phyloP scores from a whole-genome alignment of 2,329 filamentous ascomycete species.

The Aspergillus brasiliensis region DNA sequence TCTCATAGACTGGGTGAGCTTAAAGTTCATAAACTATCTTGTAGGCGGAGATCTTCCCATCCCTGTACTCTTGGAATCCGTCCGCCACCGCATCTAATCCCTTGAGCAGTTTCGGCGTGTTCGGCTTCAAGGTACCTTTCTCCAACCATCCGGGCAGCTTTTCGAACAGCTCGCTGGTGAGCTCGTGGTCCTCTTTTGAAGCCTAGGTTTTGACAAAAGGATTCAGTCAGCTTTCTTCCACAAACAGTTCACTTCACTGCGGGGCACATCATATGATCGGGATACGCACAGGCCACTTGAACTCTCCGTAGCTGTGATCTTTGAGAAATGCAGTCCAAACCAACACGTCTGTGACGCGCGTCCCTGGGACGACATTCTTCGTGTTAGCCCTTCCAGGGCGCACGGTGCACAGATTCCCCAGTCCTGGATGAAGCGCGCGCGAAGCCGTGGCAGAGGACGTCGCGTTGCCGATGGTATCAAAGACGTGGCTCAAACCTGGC shows the following conservation, averaged over 20 bases:
- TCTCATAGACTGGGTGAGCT: not conserved
- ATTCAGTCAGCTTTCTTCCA: not conserved
- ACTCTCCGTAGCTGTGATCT: slow-evolving; percentile 39
- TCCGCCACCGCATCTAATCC: slow-evolving; percentile 36
- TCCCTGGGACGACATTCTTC: slow-evolving; percentile 34
- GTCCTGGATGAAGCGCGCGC: slow-evolving; percentile 27
- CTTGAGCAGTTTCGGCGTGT: slow-evolving; percentile 29
- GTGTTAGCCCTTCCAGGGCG: slow-evolving; percentile 46
- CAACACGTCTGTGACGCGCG: slow-evolving; percentile 46
- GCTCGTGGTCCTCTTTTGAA: slow-evolving; percentile 39
- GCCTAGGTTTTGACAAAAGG: slow-evolving; percentile 24
- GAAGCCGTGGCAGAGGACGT: slow-evolving; percentile 39
- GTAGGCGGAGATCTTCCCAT: slow-evolving; percentile 43
- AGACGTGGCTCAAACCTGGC: slow-evolving; percentile 40
- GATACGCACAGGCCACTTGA: slow-evolving; percentile 41
- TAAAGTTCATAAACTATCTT: slow-evolving; percentile 43
- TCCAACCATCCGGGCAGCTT: slow-evolving; percentile 39
- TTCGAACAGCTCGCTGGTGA: slow-evolving; percentile 42
- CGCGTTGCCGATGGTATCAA: slow-evolving; percentile 48
- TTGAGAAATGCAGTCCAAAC: slow-evolving; percentile 49
- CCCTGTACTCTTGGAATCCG: slow-evolving; percentile 43
- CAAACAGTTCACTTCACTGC: not conserved
- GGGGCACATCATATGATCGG: not conserved
- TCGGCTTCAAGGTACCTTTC: slow-evolving; percentile 40
- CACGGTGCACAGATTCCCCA: slow-evolving; percentile 44